phyloP scores from a whole-genome alignment of 2,329 filamentous ascomycete genomes.

The Aspergillus sp. region DNA sequence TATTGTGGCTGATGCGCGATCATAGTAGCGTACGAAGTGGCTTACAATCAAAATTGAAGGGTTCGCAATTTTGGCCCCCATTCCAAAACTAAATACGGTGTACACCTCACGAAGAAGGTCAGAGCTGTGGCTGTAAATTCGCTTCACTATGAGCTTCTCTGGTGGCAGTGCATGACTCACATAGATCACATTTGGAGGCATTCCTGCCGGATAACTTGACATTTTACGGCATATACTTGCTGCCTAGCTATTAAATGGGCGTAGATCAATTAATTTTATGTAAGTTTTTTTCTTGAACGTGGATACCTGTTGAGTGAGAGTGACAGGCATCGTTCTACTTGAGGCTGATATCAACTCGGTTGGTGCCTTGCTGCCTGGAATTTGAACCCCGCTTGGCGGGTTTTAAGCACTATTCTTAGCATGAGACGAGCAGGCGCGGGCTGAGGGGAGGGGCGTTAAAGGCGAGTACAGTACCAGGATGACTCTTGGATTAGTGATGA shows the following conservation, averaged over 20 bases:
- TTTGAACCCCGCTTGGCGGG: background rate
- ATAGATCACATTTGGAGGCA: background rate
- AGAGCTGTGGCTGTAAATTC: too few relatives aligned
- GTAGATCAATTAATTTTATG: background rate
- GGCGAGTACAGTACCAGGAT: background rate
- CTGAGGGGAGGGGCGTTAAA: background rate
- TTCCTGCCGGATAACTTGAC: background rate
- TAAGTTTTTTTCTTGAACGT: background rate
- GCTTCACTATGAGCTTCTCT: too few relatives aligned
- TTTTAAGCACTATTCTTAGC: conserved; percentile 1
- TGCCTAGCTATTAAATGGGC: background rate
- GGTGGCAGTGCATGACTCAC: background rate
- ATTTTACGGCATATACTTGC: background rate
- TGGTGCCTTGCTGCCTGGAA: conserved; percentile 5
- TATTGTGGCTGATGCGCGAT: too few relatives aligned
- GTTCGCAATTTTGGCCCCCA: too few relatives aligned
- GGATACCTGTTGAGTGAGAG: background rate
- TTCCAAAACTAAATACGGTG: too few relatives aligned
- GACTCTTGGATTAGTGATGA: background rate
- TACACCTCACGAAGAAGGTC: too few relatives aligned
- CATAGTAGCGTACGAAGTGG: too few relatives aligned
- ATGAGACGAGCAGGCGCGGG: background rate
- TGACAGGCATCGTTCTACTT: background rate
- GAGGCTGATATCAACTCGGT: background rate
- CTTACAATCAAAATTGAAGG: too few relatives aligned